Base-by-base conservation (phyloP, 2,329 filamentous ascomycete genomes). In the Ophiostoma angusticollis region DNA sequence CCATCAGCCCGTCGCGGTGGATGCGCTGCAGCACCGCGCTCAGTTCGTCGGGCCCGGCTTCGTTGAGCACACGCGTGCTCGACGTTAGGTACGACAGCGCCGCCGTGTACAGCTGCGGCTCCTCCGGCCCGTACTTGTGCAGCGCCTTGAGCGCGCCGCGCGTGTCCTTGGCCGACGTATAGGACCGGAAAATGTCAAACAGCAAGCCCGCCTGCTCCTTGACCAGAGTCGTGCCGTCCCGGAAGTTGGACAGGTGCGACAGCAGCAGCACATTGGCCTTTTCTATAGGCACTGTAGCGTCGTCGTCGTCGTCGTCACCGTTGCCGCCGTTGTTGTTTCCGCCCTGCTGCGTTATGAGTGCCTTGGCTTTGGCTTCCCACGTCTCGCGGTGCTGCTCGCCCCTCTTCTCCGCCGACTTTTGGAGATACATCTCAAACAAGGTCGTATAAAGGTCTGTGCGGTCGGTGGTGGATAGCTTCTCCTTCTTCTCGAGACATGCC, bases 151-250 rank as follows among this genome's bases (percentile, higher is more conserved):
- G 85, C 5, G 89, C 89, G 9, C 91, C 89, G 29, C 74, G 69
- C 1, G 91, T 98, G 56, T 98, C 91, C 48, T 86, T 85, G 17
- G 87, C 85, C 1, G 86, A 78, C 1, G 89, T 94, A 56, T 93
- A 95, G 1, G 89, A 95, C 35, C 91, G 80, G 64, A 98, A 96
- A 43, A 98, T 96, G 58, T 98, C 91, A 41, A 87, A 91, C 30
- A 84, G 72, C 3, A 98, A 71, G 16, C 87, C 86, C 43, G 93
- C 84, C 54, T 95, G 84, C 61, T 98, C 91, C 49, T 87, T 84
- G 40, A 98, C 87, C 2, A 98, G 72, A 2, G 85, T 84, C 0
- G 86, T 94, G 14, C 91, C 91, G 52, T 93, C 85, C 31, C 74
- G 72, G 63, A 96, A 98, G 50, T 86, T 75, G 4, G 87, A 87